Evolutionary conservation across 1,139 yeast species (phyloP).

Genomic region (Hansenula anomala): DNA sequence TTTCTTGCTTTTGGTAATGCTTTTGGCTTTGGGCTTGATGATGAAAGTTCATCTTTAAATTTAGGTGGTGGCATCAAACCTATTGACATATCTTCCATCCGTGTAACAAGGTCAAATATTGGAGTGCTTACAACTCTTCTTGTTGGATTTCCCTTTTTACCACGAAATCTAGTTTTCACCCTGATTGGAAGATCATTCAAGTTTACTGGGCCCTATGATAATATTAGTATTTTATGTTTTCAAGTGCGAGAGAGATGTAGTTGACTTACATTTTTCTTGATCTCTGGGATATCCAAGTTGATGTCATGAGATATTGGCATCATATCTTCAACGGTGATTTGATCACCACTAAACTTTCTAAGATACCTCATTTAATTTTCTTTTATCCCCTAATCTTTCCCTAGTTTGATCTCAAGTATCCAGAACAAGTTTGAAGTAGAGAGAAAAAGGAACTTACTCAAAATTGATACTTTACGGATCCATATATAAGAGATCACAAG

Average conservation of each 20-base stretch:
- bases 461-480: no score
- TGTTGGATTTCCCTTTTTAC: slow-evolving; percentile 3
- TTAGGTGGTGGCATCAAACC: slow-evolving; percentile 13
- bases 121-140: slow-evolving; percentile 23
- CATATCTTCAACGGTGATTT: slow-evolving; percentile 17
- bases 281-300: slow-evolving; percentile 7
- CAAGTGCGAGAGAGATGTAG: no score
- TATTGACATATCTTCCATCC: slow-evolving; percentile 2
- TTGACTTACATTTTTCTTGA: not conserved
- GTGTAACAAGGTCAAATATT: slow-evolving; percentile 18
- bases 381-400: no score
- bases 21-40: not conserved
- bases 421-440: no score
- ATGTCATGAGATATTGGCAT: slow-evolving; percentile 9
- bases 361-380: slow-evolving; percentile 19
- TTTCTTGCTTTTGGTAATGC: not conserved
- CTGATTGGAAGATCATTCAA: slow-evolving; percentile 18
- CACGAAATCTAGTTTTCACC: slow-evolving; percentile 16
- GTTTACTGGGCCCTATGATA: not conserved
- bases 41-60: slow-evolving; percentile 3
- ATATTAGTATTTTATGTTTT: no score
- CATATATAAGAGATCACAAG: no score
- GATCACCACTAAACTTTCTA: slow-evolving; percentile 19
- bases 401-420: not conserved
- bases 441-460: no score